Evolutionary conservation across 495 filamentous ascomycete species (phyloP), one percentile per base, ranked within the genome.

Genomic region (Talaromyces wortmannii): DNA sequence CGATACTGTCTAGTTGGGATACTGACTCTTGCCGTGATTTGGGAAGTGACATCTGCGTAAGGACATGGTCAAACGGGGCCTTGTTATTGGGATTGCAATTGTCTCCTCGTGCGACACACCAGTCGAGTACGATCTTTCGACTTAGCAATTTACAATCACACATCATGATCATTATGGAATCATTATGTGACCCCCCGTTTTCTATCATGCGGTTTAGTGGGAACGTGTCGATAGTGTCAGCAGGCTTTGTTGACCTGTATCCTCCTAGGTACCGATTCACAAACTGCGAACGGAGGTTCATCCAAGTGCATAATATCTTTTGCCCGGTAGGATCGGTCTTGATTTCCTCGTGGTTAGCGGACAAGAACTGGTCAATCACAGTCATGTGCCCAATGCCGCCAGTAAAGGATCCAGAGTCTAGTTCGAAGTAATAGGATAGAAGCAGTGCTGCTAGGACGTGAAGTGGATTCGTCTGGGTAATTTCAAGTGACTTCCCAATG

Each of bases 141-240:
- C 48, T 50, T 31, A 50, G 15, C 12, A 50, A 31, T 36, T 50
- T 50, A 36, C 48, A 50, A 50, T 50, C 31, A 13, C 48, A 50
- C 48, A 50, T 15, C 48, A 50, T 50, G 12, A 50, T 50, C 12
- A 17, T 50, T 15, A 50, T 50, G 48, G 48, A 36, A 50, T 50
- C 48, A 30, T 50, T 29, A 31, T 50, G 48, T 18, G 48, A 50
- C n/a, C 31, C 29, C 33, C 31, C 31, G 7, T 33, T n/a, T 32
- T 30, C 30, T 50, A 50, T 50, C 30, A 18, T 50, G 48, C 48
- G 30, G 36, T 50, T 40, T 2, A 50, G 48, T n/a, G 48, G 48
- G 48, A 50, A 50, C 13, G 31, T 50, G 48, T 50, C 48, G 31
- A 50, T 50, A 10, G 12, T 50, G 8, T 50, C 29, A 50, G 30